phyloP scores from a whole-genome alignment of 768 basidiomycete species.

The Termitomyces sp. region DNA sequence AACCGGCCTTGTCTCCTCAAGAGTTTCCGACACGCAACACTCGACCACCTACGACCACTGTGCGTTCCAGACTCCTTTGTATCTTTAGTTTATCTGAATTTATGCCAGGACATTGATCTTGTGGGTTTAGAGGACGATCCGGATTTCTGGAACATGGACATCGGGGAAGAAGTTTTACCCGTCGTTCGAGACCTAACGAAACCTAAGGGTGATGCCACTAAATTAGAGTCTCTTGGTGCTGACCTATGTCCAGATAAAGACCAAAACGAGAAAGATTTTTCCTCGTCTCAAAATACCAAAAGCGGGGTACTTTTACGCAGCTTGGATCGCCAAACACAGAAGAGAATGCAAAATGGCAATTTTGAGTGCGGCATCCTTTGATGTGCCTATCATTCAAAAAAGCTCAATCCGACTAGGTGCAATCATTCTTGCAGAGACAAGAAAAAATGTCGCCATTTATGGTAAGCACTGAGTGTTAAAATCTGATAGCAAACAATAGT shows the following conservation, averaged over 20 bases:
- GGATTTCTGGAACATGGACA: slow-evolving; percentile 62
- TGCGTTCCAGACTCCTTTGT: slow-evolving; percentile 25
- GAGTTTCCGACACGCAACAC: slow-evolving; percentile 72
- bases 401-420: slow-evolving; percentile 45
- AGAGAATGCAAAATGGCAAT: slow-evolving; percentile 58
- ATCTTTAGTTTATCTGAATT: neutral
- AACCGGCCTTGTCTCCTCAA: slow-evolving; percentile 48
- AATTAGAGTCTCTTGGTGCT: neutral
- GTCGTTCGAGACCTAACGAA: slow-evolving; percentile 35
- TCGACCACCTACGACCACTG: slow-evolving; percentile 60
- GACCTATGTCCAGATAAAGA: neutral
- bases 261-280: neutral
- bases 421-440: slow-evolving; percentile 83
- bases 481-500: neutral
- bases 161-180: slow-evolving; percentile 28
- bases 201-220: slow-evolving; percentile 16
- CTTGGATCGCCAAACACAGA: slow-evolving; percentile 19
- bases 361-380: slow-evolving; percentile 46
- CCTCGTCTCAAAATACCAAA: neutral
- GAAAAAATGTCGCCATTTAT: slow-evolving; percentile 68
- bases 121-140: slow-evolving; percentile 65
- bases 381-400: neutral
- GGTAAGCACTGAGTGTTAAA: slow-evolving; percentile 38
- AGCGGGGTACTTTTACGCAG: slow-evolving; percentile 1
- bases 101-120: slow-evolving; percentile 57